Evolutionary conservation across 441 rosid genomes (phyloP).

Genomic region (Populus hybrid): DNA sequence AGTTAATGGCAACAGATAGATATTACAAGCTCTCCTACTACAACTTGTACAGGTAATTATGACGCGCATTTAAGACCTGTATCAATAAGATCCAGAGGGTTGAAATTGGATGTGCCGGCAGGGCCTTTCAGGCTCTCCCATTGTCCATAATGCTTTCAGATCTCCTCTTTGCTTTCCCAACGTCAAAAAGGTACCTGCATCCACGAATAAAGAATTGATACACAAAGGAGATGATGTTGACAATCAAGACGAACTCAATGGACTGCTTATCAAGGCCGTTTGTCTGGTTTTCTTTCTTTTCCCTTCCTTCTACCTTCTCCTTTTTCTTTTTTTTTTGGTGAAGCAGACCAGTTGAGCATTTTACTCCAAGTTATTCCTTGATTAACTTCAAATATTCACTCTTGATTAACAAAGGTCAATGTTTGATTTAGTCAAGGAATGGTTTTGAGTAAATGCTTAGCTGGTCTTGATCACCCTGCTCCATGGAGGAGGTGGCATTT

Average conservation of each 20-base stretch:
- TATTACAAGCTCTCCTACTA: slow-evolving; percentile 20
- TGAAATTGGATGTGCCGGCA: slow-evolving; percentile 78
- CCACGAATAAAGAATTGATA: neutral
- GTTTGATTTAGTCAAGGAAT: neutral
- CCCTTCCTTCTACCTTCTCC: neutral
- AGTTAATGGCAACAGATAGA: neutral
- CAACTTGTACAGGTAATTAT: slow-evolving; percentile 5
- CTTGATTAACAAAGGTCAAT: neutral
- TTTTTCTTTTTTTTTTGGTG: too few relatives aligned
- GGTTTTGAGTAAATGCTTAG: neutral
- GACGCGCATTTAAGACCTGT: neutral
- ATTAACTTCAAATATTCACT: neutral
- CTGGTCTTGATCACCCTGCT: neutral
- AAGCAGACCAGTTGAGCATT: neutral
- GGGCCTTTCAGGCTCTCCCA: slow-evolving; percentile 82
- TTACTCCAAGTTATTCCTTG: neutral
- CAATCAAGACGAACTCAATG: neutral
- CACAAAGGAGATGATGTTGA: neutral
- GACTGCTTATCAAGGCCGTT: neutral
- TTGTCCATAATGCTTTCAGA: slow-evolving; percentile 73
- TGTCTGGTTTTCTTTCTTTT: neutral
- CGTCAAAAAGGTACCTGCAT: slow-evolving; percentile 73
- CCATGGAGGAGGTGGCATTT: neutral
- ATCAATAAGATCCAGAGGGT: slow-evolving; percentile 22
- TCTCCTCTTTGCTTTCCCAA: slow-evolving; percentile 92